These are phyloP conservation scores for Trichoderma cornu-damae DNA, from an alignment of 2,329 filamentous ascomycete species.

Conservation along the genomic window DNA sequence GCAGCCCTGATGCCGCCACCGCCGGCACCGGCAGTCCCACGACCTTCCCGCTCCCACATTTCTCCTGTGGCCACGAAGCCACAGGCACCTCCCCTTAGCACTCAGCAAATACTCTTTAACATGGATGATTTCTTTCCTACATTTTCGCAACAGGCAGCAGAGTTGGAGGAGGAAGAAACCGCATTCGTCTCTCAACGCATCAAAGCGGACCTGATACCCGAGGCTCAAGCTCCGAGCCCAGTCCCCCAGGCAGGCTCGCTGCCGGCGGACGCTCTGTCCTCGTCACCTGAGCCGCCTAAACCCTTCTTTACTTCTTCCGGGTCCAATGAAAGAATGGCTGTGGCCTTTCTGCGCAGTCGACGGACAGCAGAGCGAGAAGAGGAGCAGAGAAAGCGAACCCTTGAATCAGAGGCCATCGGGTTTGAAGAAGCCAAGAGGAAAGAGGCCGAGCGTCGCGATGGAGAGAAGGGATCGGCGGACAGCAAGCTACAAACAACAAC, in stretches of 20 bases:
- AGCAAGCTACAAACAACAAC: not conserved
- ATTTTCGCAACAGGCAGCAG: slow-evolving; percentile 51
- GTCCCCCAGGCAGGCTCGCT: slow-evolving; percentile 7
- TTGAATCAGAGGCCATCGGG: slow-evolving; percentile 22
- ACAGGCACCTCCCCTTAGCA: slow-evolving; percentile 38
- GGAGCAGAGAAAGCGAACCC: slow-evolving; percentile 26
- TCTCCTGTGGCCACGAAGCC: slow-evolving; percentile 20
- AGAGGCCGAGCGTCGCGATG: not conserved
- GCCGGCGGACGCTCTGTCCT: not conserved
- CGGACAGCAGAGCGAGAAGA: slow-evolving; percentile 32
- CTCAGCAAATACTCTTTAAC: slow-evolving; percentile 49
- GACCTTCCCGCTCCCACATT: slow-evolving; percentile 18
- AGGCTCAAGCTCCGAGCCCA: not conserved
- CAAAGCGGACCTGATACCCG: slow-evolving; percentile 12
- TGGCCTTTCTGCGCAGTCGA: slow-evolving; percentile 34
- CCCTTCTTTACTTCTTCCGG: slow-evolving; percentile 38
- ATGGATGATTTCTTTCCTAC: slow-evolving; percentile 52
- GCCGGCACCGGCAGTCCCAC: slow-evolving; percentile 6
- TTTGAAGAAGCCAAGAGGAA: not conserved
- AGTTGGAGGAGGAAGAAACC: slow-evolving; percentile 41
- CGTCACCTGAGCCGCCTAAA: slow-evolving; percentile 18
- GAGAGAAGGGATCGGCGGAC: not conserved
- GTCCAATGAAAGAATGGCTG: slow-evolving; percentile 31
- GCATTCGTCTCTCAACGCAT: not conserved
- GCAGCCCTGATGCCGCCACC: slow-evolving; percentile 1